Percentiles rank a stretch among this genome's conserved stretches.
phyloP scores from a whole-genome alignment of 2,329 filamentous ascomycete genomes.

The Camillea tinctor region DNA sequence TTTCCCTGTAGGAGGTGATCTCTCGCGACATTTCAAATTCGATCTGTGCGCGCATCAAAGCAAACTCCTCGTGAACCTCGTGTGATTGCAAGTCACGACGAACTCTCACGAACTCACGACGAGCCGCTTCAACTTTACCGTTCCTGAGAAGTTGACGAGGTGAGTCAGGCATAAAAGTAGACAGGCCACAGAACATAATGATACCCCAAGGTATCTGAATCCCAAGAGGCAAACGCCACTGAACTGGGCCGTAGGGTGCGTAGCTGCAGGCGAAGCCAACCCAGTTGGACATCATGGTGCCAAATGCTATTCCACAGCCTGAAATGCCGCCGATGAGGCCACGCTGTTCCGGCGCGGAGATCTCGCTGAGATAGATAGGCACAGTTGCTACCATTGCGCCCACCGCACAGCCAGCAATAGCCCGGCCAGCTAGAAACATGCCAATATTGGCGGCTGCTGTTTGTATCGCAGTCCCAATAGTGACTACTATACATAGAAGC shows the following conservation, averaged over 20 bases:
- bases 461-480: conserved; percentile 52
- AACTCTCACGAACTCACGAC: conserved; percentile 46
- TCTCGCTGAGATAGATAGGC: conserved; percentile 55
- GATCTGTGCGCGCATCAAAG: conserved; percentile 52
- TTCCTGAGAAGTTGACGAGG: conserved; percentile 51
- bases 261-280: conserved; percentile 55
- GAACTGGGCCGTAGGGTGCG: conserved; percentile 49
- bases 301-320: conserved; percentile 54
- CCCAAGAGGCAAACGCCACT: conserved; percentile 55
- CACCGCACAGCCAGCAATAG: conserved; percentile 42
- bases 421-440: conserved; percentile 52
- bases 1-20: conserved; percentile 49
- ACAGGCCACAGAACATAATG: conserved; percentile 51
- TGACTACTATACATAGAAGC: conserved; percentile 52
- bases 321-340: conserved; percentile 55
- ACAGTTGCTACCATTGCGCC: conserved; percentile 50
- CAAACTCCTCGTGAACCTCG: conserved; percentile 50
- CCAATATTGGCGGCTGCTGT: conserved; percentile 54
- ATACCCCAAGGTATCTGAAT: conserved; percentile 57
- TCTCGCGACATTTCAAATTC: conserved; percentile 58
- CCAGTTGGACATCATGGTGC: conserved; percentile 58
- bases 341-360: conserved; percentile 46
- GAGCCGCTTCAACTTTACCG: conserved; percentile 48
- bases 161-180: conserved; percentile 56
- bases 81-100: conserved; percentile 43